Conservation (phyloP, 331 rosid genomes). For the Malus hybrid region DNA sequence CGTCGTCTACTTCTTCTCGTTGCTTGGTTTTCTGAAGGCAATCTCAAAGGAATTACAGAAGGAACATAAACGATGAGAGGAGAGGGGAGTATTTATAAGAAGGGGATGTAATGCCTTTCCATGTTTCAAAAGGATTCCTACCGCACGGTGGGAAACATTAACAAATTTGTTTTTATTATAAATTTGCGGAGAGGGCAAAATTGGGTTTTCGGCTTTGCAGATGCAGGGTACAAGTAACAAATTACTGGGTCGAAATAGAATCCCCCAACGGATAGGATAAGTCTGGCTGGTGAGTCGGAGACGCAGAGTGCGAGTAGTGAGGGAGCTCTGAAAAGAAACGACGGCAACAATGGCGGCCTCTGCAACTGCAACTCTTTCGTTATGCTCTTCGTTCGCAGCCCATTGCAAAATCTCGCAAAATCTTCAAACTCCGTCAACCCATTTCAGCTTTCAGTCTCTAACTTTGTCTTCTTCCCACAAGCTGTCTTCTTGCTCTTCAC, state of each 20-base stretch:
- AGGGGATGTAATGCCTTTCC: too few species aligned
- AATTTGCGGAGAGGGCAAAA: background rate
- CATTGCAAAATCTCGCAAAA: slow-evolving; percentile 44
- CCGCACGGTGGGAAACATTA: too few species aligned
- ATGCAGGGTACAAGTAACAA: background rate
- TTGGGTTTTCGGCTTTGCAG: background rate
- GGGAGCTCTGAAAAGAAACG: background rate
- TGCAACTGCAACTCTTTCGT: slow-evolving; percentile 32
- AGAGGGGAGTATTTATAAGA: too few species aligned
- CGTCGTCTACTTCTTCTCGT: background rate
- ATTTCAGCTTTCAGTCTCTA: slow-evolving; percentile 25
- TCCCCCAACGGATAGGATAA: background rate
- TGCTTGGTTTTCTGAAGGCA: background rate
- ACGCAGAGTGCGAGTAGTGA: background rate
- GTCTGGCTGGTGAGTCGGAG: background rate
- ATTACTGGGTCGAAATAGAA: background rate
- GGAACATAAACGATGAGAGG: too few species aligned
- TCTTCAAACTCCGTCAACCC: slow-evolving; percentile 1
- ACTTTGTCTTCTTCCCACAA: slow-evolving; percentile 32
- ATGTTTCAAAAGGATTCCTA: too few species aligned
- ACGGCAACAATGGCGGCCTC: slow-evolving; percentile 65
- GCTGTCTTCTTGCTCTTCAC: slow-evolving; percentile 30
- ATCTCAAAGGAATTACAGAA: background rate
- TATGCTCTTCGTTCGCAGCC: slow-evolving; percentile 50
- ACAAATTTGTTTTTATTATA: too few species aligned